These are phyloP conservation scores for Xerocomus minutiporus DNA, from an alignment of 1,284 basidiomycete species.

Conservation along the genomic window DNA sequence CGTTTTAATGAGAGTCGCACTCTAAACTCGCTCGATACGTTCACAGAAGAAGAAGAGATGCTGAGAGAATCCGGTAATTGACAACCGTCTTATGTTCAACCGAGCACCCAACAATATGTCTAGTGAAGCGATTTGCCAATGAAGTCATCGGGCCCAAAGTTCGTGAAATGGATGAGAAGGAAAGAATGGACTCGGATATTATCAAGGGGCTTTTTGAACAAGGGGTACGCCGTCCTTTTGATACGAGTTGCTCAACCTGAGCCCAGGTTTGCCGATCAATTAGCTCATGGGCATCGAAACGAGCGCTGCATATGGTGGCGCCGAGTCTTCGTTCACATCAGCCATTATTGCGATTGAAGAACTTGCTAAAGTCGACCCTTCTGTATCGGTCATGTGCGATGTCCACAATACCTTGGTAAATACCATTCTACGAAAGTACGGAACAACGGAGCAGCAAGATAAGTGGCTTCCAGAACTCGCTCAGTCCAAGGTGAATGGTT, in stretches of 20 bases:
- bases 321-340: constrained; percentile 89
- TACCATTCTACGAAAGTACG: constrained; percentile 89
- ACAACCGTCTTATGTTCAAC: neutral
- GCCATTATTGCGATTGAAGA: constrained; percentile 98
- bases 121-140: constrained; percentile 83
- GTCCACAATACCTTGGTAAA: constrained; percentile 99
- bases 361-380: constrained; percentile 93
- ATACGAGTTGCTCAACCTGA: neutral
- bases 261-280: neutral
- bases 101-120: neutral
- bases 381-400: constrained; percentile 94
- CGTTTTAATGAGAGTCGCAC: constrained; percentile 14
- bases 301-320: constrained; percentile 75
- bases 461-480: constrained; percentile 88
- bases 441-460: constrained; percentile 78
- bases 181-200: constrained; percentile 87
- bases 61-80: constrained; percentile 77
- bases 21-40: constrained; percentile 67
- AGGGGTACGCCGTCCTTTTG: constrained; percentile 58
- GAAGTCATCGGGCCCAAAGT: constrained; percentile 91
- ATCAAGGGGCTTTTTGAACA: constrained; percentile 93
- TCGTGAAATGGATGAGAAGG: constrained; percentile 96
- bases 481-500: constrained; percentile 59
- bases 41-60: constrained; percentile 91
- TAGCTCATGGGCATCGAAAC: constrained; percentile 98